Base-by-base conservation (phyloP, 2,329 filamentous ascomycete species). In the Phaeosphaeriaceae sp. region DNA sequence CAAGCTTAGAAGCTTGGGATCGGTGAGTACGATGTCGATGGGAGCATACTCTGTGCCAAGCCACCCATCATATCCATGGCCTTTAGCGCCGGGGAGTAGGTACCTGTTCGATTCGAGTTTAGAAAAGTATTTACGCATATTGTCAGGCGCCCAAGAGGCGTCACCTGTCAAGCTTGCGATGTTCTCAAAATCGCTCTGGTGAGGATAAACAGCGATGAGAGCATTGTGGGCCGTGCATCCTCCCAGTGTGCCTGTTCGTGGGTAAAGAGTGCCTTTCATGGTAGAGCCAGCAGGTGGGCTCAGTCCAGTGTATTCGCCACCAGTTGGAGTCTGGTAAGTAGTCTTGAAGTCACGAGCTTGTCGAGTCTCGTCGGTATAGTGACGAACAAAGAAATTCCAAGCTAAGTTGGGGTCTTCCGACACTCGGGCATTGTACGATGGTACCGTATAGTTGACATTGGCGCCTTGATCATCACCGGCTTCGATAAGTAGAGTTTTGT, bases 351-450 rank as follows among this genome's bases (percentile, higher is more conserved):
- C 83, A 42, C 76, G 74, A 17, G 78, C 75, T 54, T 84, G 81
- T 30, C 80, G 76, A 17, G 70, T 67, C 36, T 82, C 71, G 52
- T 86, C 78, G 7, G 76, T 74, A 61, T 86, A 87, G 66, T 87
- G 84, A 37, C 78, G 78, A n/a, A 86, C 82, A 55, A 81, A 87
- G 70, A 83, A 87, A 66, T 85, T 81, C 85, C 85, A 88, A 37
- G 77, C 73, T 57, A 85, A 76, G 15, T 77, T 76, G 18, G 76
- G 75, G 51, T 86, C 81, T 60, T 86, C 81, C 9, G 81, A 83
- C 2, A 80, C 77, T 16, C 77, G 75, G 39, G 78, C 77, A 17
- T 79, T 78, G 60, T 82, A 78, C 2, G 81, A 78, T 6, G 84
- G 83, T 4, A 85, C 77, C 8, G 80, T 77, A 54, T 83, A 79